Conservation (phyloP, 2,329 filamentous ascomycete species). For the Colletotrichum costaricense region DNA sequence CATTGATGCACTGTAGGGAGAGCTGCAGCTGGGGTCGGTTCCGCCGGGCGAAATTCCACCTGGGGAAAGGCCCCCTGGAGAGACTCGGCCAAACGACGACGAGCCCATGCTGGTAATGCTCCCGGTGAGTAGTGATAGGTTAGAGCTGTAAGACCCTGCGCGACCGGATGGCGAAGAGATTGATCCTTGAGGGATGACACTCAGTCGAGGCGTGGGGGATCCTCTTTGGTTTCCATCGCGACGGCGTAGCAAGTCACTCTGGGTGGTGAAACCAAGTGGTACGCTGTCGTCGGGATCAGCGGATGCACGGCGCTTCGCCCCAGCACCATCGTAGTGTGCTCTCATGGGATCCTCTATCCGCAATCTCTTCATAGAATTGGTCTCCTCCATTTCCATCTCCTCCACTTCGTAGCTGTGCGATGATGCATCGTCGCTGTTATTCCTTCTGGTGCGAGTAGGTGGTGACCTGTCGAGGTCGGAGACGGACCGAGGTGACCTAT, state of each 20-base stretch:
- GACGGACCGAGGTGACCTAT: slow-evolving; percentile 56
- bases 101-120: slow-evolving; percentile 53
- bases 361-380: slow-evolving; percentile 60
- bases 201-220: slow-evolving; percentile 63
- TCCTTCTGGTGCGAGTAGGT: slow-evolving; percentile 55
- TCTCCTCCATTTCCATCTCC: slow-evolving; percentile 65
- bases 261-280: slow-evolving; percentile 40
- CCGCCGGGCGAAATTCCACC: slow-evolving; percentile 63
- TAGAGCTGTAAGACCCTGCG: slow-evolving; percentile 61
- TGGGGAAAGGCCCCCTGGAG: slow-evolving; percentile 56
- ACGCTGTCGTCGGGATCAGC: slow-evolving; percentile 61
- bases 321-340: slow-evolving; percentile 53
- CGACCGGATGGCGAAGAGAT: slow-evolving; percentile 58
- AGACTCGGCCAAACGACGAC: slow-evolving; percentile 59
- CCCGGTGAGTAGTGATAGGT: slow-evolving; percentile 53
- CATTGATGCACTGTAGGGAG: slow-evolving; percentile 60
- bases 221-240: slow-evolving; percentile 61
- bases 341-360: slow-evolving; percentile 57
- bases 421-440: slow-evolving; percentile 64
- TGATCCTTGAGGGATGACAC: slow-evolving; percentile 57
- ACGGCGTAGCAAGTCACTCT: slow-evolving; percentile 59
- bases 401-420: slow-evolving; percentile 57
- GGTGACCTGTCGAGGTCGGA: slow-evolving; percentile 62
- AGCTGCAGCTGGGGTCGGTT: slow-evolving; percentile 53
- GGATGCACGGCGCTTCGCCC: slow-evolving; percentile 67